phyloP scores from a whole-genome alignment of 352 stramenopile genomes.

The Globisporangium spiculum region DNA sequence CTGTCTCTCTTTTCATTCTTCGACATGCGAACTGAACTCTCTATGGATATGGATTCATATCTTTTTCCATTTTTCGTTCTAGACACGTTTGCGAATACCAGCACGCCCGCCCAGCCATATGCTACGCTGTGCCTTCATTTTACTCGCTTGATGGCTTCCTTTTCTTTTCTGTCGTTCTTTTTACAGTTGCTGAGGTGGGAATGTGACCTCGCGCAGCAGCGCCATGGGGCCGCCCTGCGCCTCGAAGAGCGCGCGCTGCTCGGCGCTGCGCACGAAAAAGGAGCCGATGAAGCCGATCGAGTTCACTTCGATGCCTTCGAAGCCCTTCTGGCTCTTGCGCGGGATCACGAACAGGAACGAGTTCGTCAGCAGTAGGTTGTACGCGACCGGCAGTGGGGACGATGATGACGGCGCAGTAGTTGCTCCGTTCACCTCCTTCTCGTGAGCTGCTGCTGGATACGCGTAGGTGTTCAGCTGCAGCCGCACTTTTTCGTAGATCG shows the following conservation, averaged over 20 bases:
- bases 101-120: not conserved
- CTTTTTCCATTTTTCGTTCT: not conserved
- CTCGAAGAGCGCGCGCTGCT: conserved; percentile 57
- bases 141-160: not conserved
- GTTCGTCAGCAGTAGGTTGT: conserved; percentile 75
- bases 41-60: not conserved
- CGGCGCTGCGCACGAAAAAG: conserved; percentile 66
- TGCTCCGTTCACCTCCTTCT: conserved; percentile 4
- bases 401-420: not conserved
- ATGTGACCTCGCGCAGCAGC: conserved; percentile 62
- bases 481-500: conserved; percentile 51
- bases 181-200: conserved; percentile 26
- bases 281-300: conserved; percentile 83
- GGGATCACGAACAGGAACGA: conserved; percentile 75
- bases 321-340: conserved; percentile 38
- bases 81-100: too few species aligned
- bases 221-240: conserved; percentile 46
- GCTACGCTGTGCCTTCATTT: not conserved
- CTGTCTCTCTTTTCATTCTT: conserved; percentile 1
- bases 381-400: conserved; percentile 39
- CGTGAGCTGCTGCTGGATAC: conserved; percentile 26
- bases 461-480: conserved; percentile 34
- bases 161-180: not conserved
- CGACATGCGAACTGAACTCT: not conserved
- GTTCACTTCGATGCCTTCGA: conserved; percentile 78